Evolutionary conservation across 2,329 filamentous ascomycete species (phyloP).

Genomic region (Fusarium drepaniforme): DNA sequence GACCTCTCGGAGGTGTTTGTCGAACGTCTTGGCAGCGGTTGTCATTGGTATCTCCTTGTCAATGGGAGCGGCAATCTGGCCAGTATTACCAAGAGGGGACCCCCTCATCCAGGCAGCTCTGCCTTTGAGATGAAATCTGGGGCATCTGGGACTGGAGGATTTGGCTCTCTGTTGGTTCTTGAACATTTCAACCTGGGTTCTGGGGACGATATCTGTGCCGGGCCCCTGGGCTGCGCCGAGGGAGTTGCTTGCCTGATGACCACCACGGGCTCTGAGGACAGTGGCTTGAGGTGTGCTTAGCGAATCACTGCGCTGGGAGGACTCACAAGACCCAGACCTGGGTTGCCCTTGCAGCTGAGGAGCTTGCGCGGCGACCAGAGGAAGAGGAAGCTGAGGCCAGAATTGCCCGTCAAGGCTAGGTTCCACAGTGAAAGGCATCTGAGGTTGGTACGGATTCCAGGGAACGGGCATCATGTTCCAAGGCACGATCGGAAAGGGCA

Average conservation of each 20-base stretch:
- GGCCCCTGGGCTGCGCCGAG: neutral
- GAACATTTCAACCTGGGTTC: slow-evolving; percentile 12
- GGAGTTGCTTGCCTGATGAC: slow-evolving; percentile 1
- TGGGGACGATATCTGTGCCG: neutral
- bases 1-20: slow-evolving; percentile 22
- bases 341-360: neutral
- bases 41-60: neutral
- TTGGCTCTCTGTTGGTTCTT: slow-evolving; percentile 6
- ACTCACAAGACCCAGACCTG: neutral
- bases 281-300: neutral
- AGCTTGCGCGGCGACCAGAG: neutral
- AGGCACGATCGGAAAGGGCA: slow-evolving; percentile 16
- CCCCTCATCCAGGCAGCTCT: slow-evolving; percentile 26
- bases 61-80: slow-evolving; percentile 9
- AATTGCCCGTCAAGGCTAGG: neutral
- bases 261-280: neutral
- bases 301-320: slow-evolving; percentile 3
- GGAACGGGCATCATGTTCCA: slow-evolving; percentile 16
- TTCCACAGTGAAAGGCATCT: neutral
- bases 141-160: neutral
- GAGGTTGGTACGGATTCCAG: neutral
- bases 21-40: neutral
- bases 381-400: slow-evolving; percentile 6
- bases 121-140: slow-evolving; percentile 13
- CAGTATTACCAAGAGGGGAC: slow-evolving; percentile 25